phyloP scores from a whole-genome alignment of 208 protist genomes.

The Vickermania spadyakhi region DNA sequence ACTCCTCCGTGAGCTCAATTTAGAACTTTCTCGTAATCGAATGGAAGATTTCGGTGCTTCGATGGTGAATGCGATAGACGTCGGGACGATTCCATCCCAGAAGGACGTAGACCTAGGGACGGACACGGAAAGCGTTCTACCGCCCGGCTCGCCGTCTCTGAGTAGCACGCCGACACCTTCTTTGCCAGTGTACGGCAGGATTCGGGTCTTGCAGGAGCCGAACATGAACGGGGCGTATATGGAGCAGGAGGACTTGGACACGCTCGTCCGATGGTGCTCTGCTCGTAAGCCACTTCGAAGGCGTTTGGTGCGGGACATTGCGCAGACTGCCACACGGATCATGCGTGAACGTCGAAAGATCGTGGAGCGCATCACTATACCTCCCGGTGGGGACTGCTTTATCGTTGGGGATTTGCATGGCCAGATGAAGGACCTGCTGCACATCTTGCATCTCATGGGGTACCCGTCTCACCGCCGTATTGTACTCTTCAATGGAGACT shows the following conservation, averaged over 20 bases:
- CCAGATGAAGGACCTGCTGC: constrained; percentile 78
- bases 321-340: constrained; percentile 38
- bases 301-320: constrained; percentile 25
- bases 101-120: not conserved
- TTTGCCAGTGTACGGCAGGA: not conserved
- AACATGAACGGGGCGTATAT: constrained; percentile 32
- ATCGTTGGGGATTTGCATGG: constrained; percentile 88
- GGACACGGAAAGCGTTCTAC: not conserved
- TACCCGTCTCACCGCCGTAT: constrained; percentile 35
- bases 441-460: constrained; percentile 52
- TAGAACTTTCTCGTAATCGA: not conserved
- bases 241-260: constrained; percentile 20
- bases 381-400: constrained; percentile 38
- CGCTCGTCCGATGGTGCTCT: constrained; percentile 19
- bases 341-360: constrained; percentile 14
- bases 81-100: not conserved
- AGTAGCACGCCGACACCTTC: not conserved
- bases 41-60: not conserved
- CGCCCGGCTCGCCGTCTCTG: not conserved
- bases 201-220: not conserved
- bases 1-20: not conserved
- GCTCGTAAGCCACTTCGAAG: constrained; percentile 29
- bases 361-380: constrained; percentile 42
- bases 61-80: not conserved
- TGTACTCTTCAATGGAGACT: constrained; percentile 99